Percentiles rank a stretch among this genome's conserved stretches.
Evolutionary conservation across 2,329 filamentous ascomycete species (phyloP).

Genomic region (Periconia sp.): DNA sequence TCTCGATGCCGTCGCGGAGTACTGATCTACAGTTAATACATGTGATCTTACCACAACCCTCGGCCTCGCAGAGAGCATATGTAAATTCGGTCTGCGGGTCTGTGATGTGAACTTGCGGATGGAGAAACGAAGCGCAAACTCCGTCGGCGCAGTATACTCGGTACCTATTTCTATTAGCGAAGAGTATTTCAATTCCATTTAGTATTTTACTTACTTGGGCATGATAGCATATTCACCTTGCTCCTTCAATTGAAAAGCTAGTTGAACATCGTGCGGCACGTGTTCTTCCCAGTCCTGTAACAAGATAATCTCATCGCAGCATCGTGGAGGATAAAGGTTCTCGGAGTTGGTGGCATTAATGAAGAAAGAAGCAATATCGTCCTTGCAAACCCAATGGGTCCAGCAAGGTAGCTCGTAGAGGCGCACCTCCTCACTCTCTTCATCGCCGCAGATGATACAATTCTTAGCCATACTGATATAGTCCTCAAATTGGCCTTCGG

Average conservation of each 20-base stretch:
- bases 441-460: slow-evolving; percentile 32
- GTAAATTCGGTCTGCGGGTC: slow-evolving; percentile 16
- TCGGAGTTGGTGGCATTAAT: slow-evolving; percentile 32
- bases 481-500: too few relatives aligned
- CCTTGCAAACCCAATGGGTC: slow-evolving; percentile 30
- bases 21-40: slow-evolving; percentile 32
- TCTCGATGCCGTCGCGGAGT: slow-evolving; percentile 9
- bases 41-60: slow-evolving; percentile 25
- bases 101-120: slow-evolving; percentile 22
- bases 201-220: slow-evolving; percentile 26
- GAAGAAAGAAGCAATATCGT: slow-evolving; percentile 30
- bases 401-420: slow-evolving; percentile 28
- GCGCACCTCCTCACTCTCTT: slow-evolving; percentile 19
- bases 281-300: slow-evolving; percentile 28
- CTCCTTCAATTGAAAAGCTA: slow-evolving; percentile 31
- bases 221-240: slow-evolving; percentile 35
- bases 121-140: slow-evolving; percentile 29
- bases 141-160: slow-evolving; percentile 33
- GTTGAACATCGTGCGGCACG: slow-evolving; percentile 24
- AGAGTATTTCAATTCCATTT: neutral
- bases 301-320: slow-evolving; percentile 31
- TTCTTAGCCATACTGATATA: too few relatives aligned
- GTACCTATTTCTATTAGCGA: slow-evolving; percentile 20
- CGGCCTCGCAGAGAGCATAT: slow-evolving; percentile 29
- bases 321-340: slow-evolving; percentile 35